Conservation (phyloP, 768 basidiomycete species). For the Mycena filopes region DNA sequence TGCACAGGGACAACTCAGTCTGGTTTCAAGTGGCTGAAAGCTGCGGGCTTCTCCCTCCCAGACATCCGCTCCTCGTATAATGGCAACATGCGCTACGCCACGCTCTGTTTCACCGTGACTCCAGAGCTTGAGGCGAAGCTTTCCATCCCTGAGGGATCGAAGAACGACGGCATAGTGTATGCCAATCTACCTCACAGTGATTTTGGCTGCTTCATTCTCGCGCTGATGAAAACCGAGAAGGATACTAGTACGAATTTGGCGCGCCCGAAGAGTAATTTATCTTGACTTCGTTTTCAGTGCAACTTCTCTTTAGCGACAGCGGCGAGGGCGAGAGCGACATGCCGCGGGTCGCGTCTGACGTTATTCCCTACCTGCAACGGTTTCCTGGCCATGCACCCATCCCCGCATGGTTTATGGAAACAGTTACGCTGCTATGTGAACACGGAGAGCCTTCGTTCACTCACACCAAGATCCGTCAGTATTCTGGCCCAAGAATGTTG, state of each 20-base stretch:
- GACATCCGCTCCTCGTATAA: conserved; percentile 30
- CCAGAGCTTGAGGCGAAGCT: conserved; percentile 26
- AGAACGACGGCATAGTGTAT: conserved; percentile 5
- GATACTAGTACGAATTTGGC: conserved; percentile 13
- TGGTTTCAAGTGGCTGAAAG: conserved; percentile 35
- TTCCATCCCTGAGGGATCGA: conserved; percentile 27
- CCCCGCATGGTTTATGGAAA: conserved; percentile 17
- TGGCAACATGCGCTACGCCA: conserved; percentile 34
- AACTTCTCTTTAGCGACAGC: conserved; percentile 7
- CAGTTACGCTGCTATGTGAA: conserved; percentile 13
- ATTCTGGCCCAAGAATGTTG: neutral
- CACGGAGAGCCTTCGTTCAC: conserved; percentile 8
- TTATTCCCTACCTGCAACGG: conserved; percentile 11
- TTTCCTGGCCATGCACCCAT: conserved; percentile 13
- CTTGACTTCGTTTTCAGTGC: conserved; percentile 5
- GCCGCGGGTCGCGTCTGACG: neutral
- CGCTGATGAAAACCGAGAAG: conserved; percentile 14
- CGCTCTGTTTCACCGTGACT: conserved; percentile 30
- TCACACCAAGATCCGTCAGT: conserved; percentile 18
- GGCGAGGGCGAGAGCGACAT: neutral
- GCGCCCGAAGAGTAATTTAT: neutral
- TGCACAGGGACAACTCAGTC: conserved; percentile 37
- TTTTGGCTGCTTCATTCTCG: conserved; percentile 7
- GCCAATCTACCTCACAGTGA: conserved; percentile 6
- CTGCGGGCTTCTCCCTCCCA: conserved; percentile 18